Evolutionary conservation across 176 grass and related monocot genomes (phyloP).

Genomic region (Zizania latifolia): DNA sequence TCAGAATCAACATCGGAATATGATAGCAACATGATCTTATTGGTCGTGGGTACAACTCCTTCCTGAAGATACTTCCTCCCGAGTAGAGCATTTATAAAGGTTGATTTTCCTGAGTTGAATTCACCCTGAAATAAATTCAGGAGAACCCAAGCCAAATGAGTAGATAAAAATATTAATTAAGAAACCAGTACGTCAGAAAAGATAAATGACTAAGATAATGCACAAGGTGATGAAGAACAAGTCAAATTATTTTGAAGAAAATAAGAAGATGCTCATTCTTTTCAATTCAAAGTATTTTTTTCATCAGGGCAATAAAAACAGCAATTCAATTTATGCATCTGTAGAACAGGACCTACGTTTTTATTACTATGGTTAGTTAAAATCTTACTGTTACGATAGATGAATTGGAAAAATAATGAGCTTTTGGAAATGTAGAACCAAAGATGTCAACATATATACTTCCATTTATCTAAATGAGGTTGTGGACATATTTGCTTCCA

Average conservation of each 20-base stretch:
- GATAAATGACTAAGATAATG: constrained; percentile 8
- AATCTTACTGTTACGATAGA: background rate
- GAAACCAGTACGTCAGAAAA: background rate
- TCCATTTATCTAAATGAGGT: too few species aligned
- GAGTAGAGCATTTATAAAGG: constrained; percentile 95
- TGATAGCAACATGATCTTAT: constrained; percentile 79
- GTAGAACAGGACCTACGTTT: background rate
- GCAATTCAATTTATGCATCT: background rate
- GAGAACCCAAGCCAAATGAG: background rate
- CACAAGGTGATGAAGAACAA: background rate
- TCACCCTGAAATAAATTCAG: constrained; percentile 67
- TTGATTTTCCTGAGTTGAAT: constrained; percentile 98
- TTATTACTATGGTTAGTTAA: background rate
- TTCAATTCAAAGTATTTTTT: constrained; percentile 1
- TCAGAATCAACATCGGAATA: constrained; percentile 78
- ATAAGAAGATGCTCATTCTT: constrained; percentile 1
- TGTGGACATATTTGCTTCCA: background rate
- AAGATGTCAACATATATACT: background rate
- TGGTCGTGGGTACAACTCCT: constrained; percentile 87
- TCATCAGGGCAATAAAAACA: background rate
- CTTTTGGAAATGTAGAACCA: background rate
- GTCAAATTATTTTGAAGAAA: background rate
- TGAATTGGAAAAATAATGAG: background rate
- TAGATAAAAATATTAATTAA: background rate
- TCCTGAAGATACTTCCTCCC: constrained; percentile 87